Evolutionary conservation across 2,329 filamentous ascomycete genomes (phyloP), one percentile per base, ranked within the genome.

Genomic region (Arthrobotrys sinensis): DNA sequence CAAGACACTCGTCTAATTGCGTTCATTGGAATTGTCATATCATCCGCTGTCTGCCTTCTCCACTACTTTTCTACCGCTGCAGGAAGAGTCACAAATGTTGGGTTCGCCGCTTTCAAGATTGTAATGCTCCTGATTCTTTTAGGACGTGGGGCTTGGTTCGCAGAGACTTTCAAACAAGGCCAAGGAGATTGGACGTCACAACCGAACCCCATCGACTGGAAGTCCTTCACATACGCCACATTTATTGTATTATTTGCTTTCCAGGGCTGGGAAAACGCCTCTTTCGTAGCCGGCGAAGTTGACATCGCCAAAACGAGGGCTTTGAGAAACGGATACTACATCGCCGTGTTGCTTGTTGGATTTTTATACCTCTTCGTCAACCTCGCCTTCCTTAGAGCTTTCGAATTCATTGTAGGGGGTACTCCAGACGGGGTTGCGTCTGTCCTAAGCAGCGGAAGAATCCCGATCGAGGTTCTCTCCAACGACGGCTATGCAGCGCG

Each of bases 251-350:
- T 85, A 12, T 85, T 84, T 70, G 80, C 84, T 5, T 85, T 84
- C 66, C 83, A 83, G 45, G 84, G 84, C 2, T 85, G 84, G 84
- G 84, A 85, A 78, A 85, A 85, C 67, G 84, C 84, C 24, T 85
- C 85, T 21, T 85, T 85, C 79, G 84, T 85, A 34, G 69, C 84
- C 45, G 83, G 82, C 0, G 83, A 85, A 34, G 63, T 75, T 3
- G 62, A 67, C n/a, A n/a, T 67, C 79, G 82, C 19, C 79, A 83
- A 70, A 80, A 83, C 82, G 8, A 82, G 76, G 28, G 83, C 84
- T 38, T 80, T 85, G 50, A 82, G 82, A 46, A 82, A 80, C 52
- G 84, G 84, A 14, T 83, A 84, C 16, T 83, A 84, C 24, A 79
- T 83, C 14, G 83, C 84, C 3, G 81, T 84, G 14, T 80, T 80